Evolutionary conservation across 2,329 filamentous ascomycete genomes (phyloP), one percentile per base, ranked within the genome.

Genomic region (Aspergillus amoenus): DNA sequence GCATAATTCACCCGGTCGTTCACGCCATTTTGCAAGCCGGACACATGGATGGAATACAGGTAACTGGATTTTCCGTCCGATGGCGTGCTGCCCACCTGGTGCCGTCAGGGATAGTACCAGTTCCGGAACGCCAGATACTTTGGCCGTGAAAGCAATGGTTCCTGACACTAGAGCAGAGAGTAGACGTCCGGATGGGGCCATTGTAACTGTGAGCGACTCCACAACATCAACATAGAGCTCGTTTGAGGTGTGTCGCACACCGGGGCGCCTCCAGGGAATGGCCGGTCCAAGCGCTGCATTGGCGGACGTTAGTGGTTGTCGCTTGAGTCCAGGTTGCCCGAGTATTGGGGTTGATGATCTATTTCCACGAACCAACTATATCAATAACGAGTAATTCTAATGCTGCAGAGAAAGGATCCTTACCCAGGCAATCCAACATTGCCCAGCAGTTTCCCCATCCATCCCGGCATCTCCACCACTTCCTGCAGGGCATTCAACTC

Each of bases 41-140:
- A 99, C 94, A 68, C 94, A 97, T 0, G 94, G 94, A 71, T 99
- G 94, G 66, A 99, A 99, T 0, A 97, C 92, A 1, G 93, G 94
- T 2, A 96, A 79, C 63, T 95, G 88, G 72, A 99, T 85, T 37
- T 93, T 83, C 61, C 84, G 85, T 15, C 80, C 82, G 48, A 97
- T 81, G 50, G 88, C 88, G 68, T 90, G 88, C 62, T 87, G 89
- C n/a, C 90, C 90, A 1, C 90, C 90, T 0, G 91, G 89, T 2
- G 90, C 88, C 0, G 88, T 89, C 27, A 99, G 81, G 13, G 84
- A 89, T 9, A 99, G 79, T 17, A 91, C 74, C n/a, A 99, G 83
- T 70, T 99, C 93, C 1, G 94, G 94, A 3, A 97, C 85, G 4
- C 94, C 94, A 0, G 93, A 97, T 41, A 99, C 91, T 71, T 97